phyloP scores from a whole-genome alignment of 805 yeast genomes.

The Ogataea naganishii region DNA sequence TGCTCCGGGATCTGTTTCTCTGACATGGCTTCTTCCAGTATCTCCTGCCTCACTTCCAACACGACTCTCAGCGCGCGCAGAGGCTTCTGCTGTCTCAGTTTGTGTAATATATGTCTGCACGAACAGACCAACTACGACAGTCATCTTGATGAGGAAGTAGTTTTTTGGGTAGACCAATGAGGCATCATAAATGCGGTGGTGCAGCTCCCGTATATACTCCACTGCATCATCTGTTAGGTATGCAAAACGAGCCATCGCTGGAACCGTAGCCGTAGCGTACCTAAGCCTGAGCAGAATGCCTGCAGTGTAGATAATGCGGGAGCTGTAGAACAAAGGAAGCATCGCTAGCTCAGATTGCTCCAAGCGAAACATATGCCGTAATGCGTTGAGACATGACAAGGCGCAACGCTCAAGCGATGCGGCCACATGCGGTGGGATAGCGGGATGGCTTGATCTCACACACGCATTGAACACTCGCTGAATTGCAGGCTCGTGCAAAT shows the following conservation, averaged over 20 bases:
- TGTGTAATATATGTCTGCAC: conserved; percentile 55
- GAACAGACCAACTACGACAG: conserved; percentile 48
- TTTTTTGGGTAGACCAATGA: conserved; percentile 33
- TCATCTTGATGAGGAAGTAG: conserved; percentile 42
- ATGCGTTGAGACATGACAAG: conserved; percentile 41
- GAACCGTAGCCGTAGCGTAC: conserved; percentile 45
- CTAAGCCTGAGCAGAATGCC: conserved; percentile 55
- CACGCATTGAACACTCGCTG: conserved; percentile 11
- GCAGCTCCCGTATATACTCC: conserved; percentile 15
- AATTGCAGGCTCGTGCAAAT: conserved; percentile 46
- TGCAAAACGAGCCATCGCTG: conserved; percentile 33
- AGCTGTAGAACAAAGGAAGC: conserved; percentile 47
- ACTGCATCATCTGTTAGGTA: conserved; percentile 38
- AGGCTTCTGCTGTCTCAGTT: conserved; percentile 22
- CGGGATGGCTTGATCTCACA: conserved; percentile 2
- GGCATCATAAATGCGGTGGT: conserved; percentile 17
- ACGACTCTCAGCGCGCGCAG: not conserved
- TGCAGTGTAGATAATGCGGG: conserved; percentile 54
- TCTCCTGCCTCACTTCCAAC: not conserved
- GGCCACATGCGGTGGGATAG: conserved; percentile 21
- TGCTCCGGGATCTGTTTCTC: conserved; percentile 1
- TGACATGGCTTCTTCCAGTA: conserved; percentile 1
- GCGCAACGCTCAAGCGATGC: conserved; percentile 43
- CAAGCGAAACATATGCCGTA: conserved; percentile 38
- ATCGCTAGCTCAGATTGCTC: conserved; percentile 38